Percentiles rank a stretch among this genome's conserved stretches.
phyloP scores from a whole-genome alignment of 2,329 filamentous ascomycete species.

The Rhynchosporium secalis region DNA sequence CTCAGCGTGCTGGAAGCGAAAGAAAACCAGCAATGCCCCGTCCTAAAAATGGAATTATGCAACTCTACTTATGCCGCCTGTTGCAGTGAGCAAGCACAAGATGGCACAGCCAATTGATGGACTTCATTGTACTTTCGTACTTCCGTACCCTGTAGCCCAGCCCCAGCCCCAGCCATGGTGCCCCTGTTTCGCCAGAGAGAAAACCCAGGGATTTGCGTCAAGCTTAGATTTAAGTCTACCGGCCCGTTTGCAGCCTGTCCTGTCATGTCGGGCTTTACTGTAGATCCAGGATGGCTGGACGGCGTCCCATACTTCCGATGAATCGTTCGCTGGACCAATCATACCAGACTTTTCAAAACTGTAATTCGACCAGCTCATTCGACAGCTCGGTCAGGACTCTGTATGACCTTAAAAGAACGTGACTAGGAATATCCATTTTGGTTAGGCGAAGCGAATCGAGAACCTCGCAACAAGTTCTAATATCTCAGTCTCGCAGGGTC shows the following conservation, averaged over 20 bases:
- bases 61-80: neutral
- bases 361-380: neutral
- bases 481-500: no score
- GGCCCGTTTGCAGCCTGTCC: neutral
- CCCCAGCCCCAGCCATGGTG: neutral
- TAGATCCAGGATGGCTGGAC: neutral
- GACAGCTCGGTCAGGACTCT: neutral
- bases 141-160: neutral
- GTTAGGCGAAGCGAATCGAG: no score
- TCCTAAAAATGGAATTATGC: neutral
- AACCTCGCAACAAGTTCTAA: no score
- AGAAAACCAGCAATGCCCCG: constrained; percentile 9
- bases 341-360: neutral
- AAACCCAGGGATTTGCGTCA: constrained; percentile 6
- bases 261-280: neutral
- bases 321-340: neutral
- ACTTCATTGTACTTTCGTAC: neutral
- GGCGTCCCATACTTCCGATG: neutral
- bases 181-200: constrained; percentile 1
- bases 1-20: constrained; percentile 1
- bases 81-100: neutral
- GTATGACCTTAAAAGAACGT: no score
- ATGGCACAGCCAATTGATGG: constrained; percentile 4
- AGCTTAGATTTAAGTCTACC: neutral
- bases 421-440: no score